Conservation (phyloP, 768 basidiomycete species). For the Postia placenta region DNA sequence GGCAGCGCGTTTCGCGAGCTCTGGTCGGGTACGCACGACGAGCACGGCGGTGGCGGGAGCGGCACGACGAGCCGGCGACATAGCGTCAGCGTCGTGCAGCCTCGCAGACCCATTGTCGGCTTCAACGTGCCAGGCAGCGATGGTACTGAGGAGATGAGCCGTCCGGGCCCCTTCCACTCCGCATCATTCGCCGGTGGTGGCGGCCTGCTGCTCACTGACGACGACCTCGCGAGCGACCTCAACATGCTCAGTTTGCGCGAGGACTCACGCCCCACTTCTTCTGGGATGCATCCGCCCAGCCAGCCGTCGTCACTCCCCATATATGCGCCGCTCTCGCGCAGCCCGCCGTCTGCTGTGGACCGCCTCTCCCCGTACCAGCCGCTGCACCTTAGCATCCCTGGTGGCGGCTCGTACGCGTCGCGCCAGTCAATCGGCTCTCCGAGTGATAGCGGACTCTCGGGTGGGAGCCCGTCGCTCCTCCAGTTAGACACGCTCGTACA, state of each 20-base stretch:
- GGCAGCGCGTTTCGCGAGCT: conserved; percentile 66
- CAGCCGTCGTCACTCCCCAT: conserved; percentile 75
- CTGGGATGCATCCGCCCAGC: conserved; percentile 47
- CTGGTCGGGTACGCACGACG: conserved; percentile 69
- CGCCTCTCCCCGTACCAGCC: conserved; percentile 49
- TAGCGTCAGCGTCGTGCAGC: conserved; percentile 79
- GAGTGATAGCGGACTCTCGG: conserved; percentile 52
- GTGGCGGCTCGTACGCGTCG: conserved; percentile 34
- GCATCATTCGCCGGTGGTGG: conserved; percentile 37
- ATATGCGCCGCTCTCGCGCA: conserved; percentile 63
- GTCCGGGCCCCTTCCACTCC: conserved; percentile 23
- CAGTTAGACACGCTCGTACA: conserved; percentile 44
- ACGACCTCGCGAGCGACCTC: conserved; percentile 73
- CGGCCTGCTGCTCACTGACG: conserved; percentile 67
- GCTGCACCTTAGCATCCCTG: conserved; percentile 57
- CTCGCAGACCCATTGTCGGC: conserved; percentile 59
- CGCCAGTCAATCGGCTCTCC: conserved; percentile 54
- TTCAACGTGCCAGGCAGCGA: conserved; percentile 57
- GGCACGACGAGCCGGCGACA: conserved; percentile 81
- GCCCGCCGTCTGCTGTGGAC: conserved; percentile 46
- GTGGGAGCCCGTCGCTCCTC: conserved; percentile 41
- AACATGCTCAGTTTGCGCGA: conserved; percentile 54
- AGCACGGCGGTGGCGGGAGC: conserved; percentile 59
- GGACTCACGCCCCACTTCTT: conserved; percentile 30
- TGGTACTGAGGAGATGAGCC: conserved; percentile 32